Conservation (phyloP, 73 alveolate genomes). For the Tetrahymena thermophila region DNA sequence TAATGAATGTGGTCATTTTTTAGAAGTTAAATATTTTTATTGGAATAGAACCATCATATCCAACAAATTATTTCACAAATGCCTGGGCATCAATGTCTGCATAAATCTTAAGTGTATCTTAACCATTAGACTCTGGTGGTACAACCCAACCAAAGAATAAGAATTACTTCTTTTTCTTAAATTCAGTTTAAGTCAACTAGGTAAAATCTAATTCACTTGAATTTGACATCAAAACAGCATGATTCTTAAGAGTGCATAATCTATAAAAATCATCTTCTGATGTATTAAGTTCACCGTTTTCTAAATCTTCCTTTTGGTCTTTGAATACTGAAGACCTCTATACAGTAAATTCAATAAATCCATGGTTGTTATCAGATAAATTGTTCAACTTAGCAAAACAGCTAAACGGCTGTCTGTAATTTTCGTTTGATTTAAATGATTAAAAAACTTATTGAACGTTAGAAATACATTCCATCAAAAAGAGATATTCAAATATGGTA, state of each 20-base stretch:
- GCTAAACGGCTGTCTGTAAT: neutral
- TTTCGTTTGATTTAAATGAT: neutral
- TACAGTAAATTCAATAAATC: neutral
- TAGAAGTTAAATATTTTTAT: neutral
- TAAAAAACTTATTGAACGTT: conserved; percentile 1
- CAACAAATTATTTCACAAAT: neutral
- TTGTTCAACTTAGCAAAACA: neutral
- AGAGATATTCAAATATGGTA: conserved; percentile 37
- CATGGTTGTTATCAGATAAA: conserved; percentile 5
- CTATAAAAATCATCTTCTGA: neutral
- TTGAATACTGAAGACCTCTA: neutral
- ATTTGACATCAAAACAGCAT: neutral
- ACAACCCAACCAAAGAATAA: neutral
- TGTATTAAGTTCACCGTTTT: conserved; percentile 9
- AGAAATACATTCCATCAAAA: conserved; percentile 24
- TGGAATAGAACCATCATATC: neutral
- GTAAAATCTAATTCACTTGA: neutral
- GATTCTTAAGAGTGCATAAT: neutral
- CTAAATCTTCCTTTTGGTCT: neutral
- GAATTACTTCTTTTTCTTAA: neutral
- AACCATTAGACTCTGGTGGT: neutral
- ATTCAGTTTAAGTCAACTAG: neutral
- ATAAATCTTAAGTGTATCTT: neutral
- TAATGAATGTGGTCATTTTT: neutral
- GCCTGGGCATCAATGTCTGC: neutral